Base-by-base conservation (phyloP, 2,329 filamentous ascomycete genomes). In the Botrytis porri region DNA sequence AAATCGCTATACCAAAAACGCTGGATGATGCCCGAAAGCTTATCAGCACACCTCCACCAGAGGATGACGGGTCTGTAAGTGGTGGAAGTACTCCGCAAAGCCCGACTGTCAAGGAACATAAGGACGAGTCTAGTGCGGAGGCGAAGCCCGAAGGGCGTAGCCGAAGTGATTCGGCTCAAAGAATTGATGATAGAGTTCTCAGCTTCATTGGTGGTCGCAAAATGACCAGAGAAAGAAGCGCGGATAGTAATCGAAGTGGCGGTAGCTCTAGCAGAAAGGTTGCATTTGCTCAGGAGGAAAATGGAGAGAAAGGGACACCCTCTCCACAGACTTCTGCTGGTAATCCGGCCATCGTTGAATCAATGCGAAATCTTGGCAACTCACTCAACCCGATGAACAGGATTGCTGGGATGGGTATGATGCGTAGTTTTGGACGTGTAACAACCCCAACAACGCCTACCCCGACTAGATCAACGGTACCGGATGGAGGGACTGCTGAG, bases 1-100 rank as follows among this genome's bases (percentile, higher is more conserved):
- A 90, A 3, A 83, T 89, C 10, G 80, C 86, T 59, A 86, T 97
- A 0, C 96, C 96, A 1, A 95, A 93, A 79, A 99, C 96, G 1
- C 85, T 99, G 0, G 96, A 97, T 78, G 96, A 99, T 79, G 96
- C 95, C 25, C 88, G 94, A 64, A 95, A 94, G 81, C 88, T 99
- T 18, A 92, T 99, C 75, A 93, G 90, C 79, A 92, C 92, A 1
- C 89, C 92, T 51, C 85, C 89, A 22, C 87, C 84, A 0, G 80
- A 81, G 48, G 81, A 80, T 25, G 81, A 82, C 35, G 73, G 86
- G 80, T 73, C 82, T 81, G 78, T 69, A 29, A 80, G 79, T 73
- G 89, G 87, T 54, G 83, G 86, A 59, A 88, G 85, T 76, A 86
- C 87, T 2, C 79, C 86, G 12, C 86, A 82, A 80, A 87, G 75